phyloP scores from a whole-genome alignment of 192 early-diverging fungal species.

The Rhizophlyctis rosea region DNA sequence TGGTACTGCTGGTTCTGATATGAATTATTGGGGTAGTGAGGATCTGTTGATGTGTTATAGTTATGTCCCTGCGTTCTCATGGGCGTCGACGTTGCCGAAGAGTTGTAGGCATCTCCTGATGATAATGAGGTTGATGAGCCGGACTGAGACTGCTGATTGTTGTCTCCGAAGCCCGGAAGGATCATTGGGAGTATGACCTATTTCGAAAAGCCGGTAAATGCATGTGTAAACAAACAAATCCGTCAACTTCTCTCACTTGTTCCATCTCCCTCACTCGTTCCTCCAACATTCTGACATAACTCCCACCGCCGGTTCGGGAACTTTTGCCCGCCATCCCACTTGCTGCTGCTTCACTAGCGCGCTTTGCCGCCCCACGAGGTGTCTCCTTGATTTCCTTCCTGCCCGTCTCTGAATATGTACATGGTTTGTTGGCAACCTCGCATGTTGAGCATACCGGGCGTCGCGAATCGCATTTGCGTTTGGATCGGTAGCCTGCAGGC shows the following conservation, averaged over 20 bases:
- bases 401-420: slow-evolving; percentile 12
- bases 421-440: not conserved
- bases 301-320: too few species aligned
- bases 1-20: too few species aligned
- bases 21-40: too few species aligned
- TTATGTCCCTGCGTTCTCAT: too few species aligned
- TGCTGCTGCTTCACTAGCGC: not conserved
- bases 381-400: not conserved
- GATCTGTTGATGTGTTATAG: too few species aligned
- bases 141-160: too few species aligned
- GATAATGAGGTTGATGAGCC: too few species aligned
- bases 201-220: not conserved
- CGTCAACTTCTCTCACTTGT: too few species aligned
- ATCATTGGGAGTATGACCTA: not conserved
- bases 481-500: slow-evolving; percentile 20
- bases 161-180: not conserved
- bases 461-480: slow-evolving; percentile 25
- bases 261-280: not conserved
- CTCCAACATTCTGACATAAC: slow-evolving; percentile 1
- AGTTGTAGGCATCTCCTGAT: too few species aligned
- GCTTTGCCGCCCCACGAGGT: not conserved
- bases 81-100: too few species aligned
- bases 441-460: slow-evolving; percentile 21
- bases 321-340: not conserved
- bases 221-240: not conserved